These are phyloP conservation scores for Butyriboletus loyo DNA, from an alignment of 768 basidiomycete species.

Conservation along the genomic window DNA sequence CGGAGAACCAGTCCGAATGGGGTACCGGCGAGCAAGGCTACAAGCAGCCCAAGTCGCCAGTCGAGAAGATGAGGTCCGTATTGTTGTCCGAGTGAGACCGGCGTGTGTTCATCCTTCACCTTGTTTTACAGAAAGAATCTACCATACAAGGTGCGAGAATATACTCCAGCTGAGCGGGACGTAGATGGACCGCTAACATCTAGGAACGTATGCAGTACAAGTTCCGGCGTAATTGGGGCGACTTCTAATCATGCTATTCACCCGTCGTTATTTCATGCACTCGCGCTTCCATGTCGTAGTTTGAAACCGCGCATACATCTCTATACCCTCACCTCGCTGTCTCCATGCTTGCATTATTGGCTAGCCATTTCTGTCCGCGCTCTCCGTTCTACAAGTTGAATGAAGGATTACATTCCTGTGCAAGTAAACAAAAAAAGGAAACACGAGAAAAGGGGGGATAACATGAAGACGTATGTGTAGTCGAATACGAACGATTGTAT, in stretches of 20 bases:
- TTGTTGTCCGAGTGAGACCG: not conserved
- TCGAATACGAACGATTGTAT: not conserved
- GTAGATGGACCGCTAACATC: slow-evolving; percentile 42
- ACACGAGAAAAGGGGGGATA: not conserved
- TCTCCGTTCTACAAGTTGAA: not conserved
- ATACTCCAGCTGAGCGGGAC: slow-evolving; percentile 3
- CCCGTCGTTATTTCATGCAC: slow-evolving; percentile 8
- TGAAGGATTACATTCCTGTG: slow-evolving; percentile 3
- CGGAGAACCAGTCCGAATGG: slow-evolving; percentile 60
- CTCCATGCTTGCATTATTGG: slow-evolving; percentile 1
- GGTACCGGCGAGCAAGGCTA: slow-evolving; percentile 70
- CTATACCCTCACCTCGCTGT: slow-evolving; percentile 22
- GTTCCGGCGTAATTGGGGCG: slow-evolving; percentile 84
- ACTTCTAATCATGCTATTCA: slow-evolving; percentile 51
- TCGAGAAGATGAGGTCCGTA: slow-evolving; percentile 70
- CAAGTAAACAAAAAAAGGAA: not conserved
- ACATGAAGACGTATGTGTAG: not conserved
- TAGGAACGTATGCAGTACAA: slow-evolving; percentile 79
- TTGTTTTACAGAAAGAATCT: slow-evolving; percentile 57
- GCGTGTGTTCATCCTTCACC: slow-evolving; percentile 2
- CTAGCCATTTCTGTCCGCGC: slow-evolving; percentile 1
- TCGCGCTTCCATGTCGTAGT: not conserved
- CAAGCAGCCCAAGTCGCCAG: slow-evolving; percentile 64
- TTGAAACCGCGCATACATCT: slow-evolving; percentile 21
- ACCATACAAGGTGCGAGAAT: slow-evolving; percentile 75